Evolutionary conservation across 176 grass and related monocot genomes (phyloP), one percentile per base, ranked within the genome.

Genomic region (Carex parvula): DNA sequence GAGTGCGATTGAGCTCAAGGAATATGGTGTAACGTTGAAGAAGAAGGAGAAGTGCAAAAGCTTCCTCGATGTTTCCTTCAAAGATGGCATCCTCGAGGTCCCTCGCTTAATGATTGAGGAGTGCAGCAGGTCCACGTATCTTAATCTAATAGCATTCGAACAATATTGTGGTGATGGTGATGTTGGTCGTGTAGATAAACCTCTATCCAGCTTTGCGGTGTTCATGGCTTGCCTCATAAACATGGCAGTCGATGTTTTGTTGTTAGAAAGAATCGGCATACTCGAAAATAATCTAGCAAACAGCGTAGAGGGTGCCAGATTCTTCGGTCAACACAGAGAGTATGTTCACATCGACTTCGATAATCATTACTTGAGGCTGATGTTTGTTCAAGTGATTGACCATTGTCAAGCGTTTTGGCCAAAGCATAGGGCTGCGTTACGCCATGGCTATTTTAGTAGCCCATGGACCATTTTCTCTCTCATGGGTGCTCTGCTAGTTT

Each of bases 121-220:
- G 44, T 46, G 12, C 15, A 26, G 21, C 3, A 9, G 50, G 24
- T 20, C 72, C 20, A 54, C 22, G 11, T 26, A 14, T 12, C n/a
- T 77, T 13, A 77, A 77, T 30, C 50, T 77, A 53, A 77, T 77
- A 46, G 72, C 72, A 29, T 77, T 77, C 29, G 72, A 77, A 29
- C 72, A 77, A 77, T 77, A 39, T 39, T 5, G 72, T 44, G 29
- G 24, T 22, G 50, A 24, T 54, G 22, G 2, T 0, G 65, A 69
- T 69, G 32, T 69, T 16, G 15, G 37, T 37, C 30, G 13, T 6
- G 18, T 77, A 52, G 11, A 29, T 24, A 77, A 77, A 55, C 41
- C 41, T 54, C 72, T 77, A 24, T 11, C 72, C 3, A 77, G 41
- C 24, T 77, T 55, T 77, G 41, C 50, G 1, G 72, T 48, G 5